Evolutionary conservation across 2,329 filamentous ascomycete species (phyloP), one percentile per base, ranked within the genome.

Genomic region (Cladosporium sp.): DNA sequence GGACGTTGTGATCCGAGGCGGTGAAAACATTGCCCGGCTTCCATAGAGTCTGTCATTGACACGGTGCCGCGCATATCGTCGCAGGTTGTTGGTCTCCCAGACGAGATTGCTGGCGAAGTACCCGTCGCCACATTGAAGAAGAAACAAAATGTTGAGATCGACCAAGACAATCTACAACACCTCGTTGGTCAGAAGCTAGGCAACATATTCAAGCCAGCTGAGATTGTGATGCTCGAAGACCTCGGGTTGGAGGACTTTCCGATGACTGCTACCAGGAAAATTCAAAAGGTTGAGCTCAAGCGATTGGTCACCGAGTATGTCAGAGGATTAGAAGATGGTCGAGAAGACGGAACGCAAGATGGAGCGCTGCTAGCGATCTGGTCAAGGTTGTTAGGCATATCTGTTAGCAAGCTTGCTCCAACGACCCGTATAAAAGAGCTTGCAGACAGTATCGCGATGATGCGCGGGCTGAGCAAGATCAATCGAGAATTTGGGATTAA

Each of bases 1-100:
- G 52, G 67, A 70, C 56, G 66, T 70, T 51, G 68, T 69, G 58
- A 69, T 69, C 53, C 60, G 66, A 81, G 83, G 86, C 50, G 86
- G 86, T 42, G 86, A 90, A 71, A 90, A 89, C 71, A 80, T 81
- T 45, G 88, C 65, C 67, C 66, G 2, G 51, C 64, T 3, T 64
- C 66, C 56, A 68, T 71, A 24, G 68, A 70, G 39, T 6, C 12
- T 5, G n/a, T 20, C 6, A n/a, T 44, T 20, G 15, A n/a, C 13
- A 12, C 15, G 15, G 6, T n/a, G 4, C 36, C 36, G 4, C 6
- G 17, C 8, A 39, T 39, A n/a, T 3, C 12, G 7, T 15, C 24
- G 2, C 24, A 64, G 17, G 64, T 70, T 8, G 64, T 70, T 6
- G 68, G 68, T 2, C 40, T 70, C 20, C 65, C 65, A 20, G 63